Evolutionary conservation across 495 filamentous ascomycete genomes (phyloP).

Genomic region (Bombardia bombarda): DNA sequence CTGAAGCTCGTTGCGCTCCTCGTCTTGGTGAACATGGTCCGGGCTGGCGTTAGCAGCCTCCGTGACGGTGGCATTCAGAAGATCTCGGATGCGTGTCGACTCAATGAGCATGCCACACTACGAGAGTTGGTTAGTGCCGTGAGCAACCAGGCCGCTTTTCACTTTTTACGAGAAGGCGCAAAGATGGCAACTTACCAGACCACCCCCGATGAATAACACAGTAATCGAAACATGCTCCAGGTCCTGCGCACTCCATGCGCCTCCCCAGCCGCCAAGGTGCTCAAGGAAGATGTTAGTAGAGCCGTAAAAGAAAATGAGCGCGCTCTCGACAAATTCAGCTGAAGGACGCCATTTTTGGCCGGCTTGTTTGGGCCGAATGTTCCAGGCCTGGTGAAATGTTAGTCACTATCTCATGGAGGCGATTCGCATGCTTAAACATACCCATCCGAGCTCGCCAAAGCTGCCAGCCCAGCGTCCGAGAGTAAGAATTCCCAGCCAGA

Average conservation of each 20-base stretch:
- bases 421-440: slow-evolving; percentile 18
- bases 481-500: slow-evolving; percentile 85
- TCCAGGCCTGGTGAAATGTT: slow-evolving; percentile 59
- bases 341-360: slow-evolving; percentile 62
- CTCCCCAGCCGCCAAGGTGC: slow-evolving; percentile 66
- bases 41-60: slow-evolving; percentile 28
- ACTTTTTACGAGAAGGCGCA: background rate
- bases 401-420: slow-evolving; percentile 3
- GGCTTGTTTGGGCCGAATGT: slow-evolving; percentile 60
- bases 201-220: slow-evolving; percentile 89
- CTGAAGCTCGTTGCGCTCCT: slow-evolving; percentile 43
- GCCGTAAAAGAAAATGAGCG: slow-evolving; percentile 84
- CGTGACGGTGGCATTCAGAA: slow-evolving; percentile 58
- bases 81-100: slow-evolving; percentile 57
- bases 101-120: slow-evolving; percentile 92
- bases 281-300: slow-evolving; percentile 88
- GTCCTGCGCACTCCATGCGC: slow-evolving; percentile 66
- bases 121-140: no score
- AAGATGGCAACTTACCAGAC: slow-evolving; percentile 52
- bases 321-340: slow-evolving; percentile 82
- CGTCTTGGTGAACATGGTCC: slow-evolving; percentile 24
- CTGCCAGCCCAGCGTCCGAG: slow-evolving; percentile 85
- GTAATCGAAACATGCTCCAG: slow-evolving; percentile 92
- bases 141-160: background rate
- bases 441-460: slow-evolving; percentile 88